These are phyloP conservation scores for Camelina hispida DNA, from an alignment of 345 rosid genomes.

Conservation along the genomic window DNA sequence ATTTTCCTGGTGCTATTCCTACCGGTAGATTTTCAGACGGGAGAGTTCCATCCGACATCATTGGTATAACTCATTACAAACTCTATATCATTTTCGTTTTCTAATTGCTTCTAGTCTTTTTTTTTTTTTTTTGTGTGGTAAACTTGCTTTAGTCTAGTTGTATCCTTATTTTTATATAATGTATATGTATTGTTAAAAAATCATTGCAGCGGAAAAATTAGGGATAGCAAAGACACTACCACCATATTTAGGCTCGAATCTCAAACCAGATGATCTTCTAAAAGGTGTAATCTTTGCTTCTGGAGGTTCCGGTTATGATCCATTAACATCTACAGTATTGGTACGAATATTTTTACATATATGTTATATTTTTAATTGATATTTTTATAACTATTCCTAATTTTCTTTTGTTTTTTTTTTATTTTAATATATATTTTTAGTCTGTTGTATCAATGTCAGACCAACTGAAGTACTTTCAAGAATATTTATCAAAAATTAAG, in stretches of 20 bases:
- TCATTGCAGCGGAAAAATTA: conserved; percentile 27
- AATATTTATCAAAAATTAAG: conserved; percentile 36
- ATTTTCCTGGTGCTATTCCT: conserved; percentile 28
- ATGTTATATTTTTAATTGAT: not conserved
- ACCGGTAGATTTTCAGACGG: conserved; percentile 45
- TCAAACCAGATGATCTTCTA: conserved; percentile 34
- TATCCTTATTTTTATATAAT: not conserved
- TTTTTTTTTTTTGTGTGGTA: no score
- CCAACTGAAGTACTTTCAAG: conserved; percentile 38
- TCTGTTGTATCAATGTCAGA: conserved; percentile 36
- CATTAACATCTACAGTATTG: conserved; percentile 35
- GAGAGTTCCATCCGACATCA: conserved; percentile 37
- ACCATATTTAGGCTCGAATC: conserved; percentile 30
- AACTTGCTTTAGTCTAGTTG: no score
- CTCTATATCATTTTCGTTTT: not conserved
- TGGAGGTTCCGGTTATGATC: conserved; percentile 45
- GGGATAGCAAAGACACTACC: conserved; percentile 42
- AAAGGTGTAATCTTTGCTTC: conserved; percentile 42
- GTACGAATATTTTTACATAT: conserved; percentile 25
- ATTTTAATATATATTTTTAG: conserved; percentile 3
- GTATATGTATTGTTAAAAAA: not conserved
- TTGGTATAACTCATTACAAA: conserved; percentile 18
- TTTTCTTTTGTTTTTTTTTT: not conserved
- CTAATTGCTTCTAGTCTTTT: not conserved
- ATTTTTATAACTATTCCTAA: not conserved